Conservation (phyloP, 116 monocot species). For the Iris pallida region DNA sequence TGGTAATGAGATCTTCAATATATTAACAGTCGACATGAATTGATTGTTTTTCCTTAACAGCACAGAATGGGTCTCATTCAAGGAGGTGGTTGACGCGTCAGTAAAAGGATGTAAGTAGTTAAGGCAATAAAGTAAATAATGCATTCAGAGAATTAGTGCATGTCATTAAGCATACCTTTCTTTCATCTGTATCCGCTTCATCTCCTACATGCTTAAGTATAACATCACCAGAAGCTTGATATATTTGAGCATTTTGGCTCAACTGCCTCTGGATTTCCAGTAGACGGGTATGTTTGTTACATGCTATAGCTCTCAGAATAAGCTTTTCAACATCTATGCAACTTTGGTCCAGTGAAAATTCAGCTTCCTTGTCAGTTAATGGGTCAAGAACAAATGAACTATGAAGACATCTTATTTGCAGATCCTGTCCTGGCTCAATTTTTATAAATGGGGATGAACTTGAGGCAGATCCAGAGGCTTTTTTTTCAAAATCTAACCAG, state of each 20-base stretch:
- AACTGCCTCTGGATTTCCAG: conserved; percentile 88
- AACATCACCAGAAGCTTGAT: conserved; percentile 60
- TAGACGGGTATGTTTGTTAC: conserved; percentile 80
- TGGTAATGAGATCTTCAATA: too few relatives aligned
- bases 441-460: conserved; percentile 63
- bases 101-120: background rate
- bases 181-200: conserved; percentile 20
- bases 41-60: too few relatives aligned
- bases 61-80: too few relatives aligned
- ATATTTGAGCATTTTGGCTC: conserved; percentile 67
- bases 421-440: conserved; percentile 76
- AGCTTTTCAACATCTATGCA: conserved; percentile 89
- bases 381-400: conserved; percentile 89
- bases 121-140: background rate
- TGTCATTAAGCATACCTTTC: conserved; percentile 35
- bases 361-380: conserved; percentile 76
- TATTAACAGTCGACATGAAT: too few relatives aligned
- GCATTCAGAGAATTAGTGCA: background rate
- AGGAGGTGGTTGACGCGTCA: too few relatives aligned
- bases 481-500: conserved; percentile 74
- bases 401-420: conserved; percentile 73
- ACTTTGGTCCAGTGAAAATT: conserved; percentile 63
- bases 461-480: conserved; percentile 35
- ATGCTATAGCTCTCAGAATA: conserved; percentile 73
- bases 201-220: conserved; percentile 48